Base-by-base conservation (phyloP, 2,329 filamentous ascomycete species). In the Colletotrichum sp. region DNA sequence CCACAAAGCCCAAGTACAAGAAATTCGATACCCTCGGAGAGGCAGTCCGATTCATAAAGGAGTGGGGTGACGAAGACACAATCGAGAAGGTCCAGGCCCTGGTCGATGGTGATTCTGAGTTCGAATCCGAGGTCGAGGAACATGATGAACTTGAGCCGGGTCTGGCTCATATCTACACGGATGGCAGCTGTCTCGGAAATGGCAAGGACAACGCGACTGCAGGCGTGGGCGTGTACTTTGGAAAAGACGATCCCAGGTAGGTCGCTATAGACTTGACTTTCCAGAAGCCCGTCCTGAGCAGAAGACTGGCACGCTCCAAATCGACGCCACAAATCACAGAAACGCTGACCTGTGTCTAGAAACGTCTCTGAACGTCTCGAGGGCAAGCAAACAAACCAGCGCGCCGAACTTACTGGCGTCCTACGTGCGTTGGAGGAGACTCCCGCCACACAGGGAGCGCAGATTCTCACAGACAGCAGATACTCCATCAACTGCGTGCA, bases 401-500 rank as follows among this genome's bases (percentile, higher is more conserved):
- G 97, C 5, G 97, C 96, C n/a, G 97, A 99, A 86, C 88, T 99
- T 74, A 96, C 94, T 28, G 97, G 96, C 9, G 94, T 99, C 77
- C 88, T 95, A 34, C 94, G 96, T 73, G 96, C 96, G 1, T 88
- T 99, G 26, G 92, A 98, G 81, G 91, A 93, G 61, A 92, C 93
- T 3, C 93, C 94, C 1, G 85, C 90, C 18, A 88, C 93, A 74
- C 90, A 94, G 73, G 88, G 92, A 75, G 90, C 98, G 15, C 90
- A 93, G 72, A 98, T 99, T 78, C 90, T 93, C 82, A 96, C 93
- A n/a, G 97, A 99, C 85, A 97, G 94, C 84, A 93, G 93, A 81
- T 99, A 99, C 85, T 91, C 95, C 2, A 98, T 98, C 84, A 93
- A 96, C 79, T 99, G 96, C 81, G 92, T 96, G 30, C 98, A 93